Percentiles rank a stretch among this genome's conserved stretches.
phyloP scores from a whole-genome alignment of 768 basidiomycete species.

The Fomitopsis pulvina region DNA sequence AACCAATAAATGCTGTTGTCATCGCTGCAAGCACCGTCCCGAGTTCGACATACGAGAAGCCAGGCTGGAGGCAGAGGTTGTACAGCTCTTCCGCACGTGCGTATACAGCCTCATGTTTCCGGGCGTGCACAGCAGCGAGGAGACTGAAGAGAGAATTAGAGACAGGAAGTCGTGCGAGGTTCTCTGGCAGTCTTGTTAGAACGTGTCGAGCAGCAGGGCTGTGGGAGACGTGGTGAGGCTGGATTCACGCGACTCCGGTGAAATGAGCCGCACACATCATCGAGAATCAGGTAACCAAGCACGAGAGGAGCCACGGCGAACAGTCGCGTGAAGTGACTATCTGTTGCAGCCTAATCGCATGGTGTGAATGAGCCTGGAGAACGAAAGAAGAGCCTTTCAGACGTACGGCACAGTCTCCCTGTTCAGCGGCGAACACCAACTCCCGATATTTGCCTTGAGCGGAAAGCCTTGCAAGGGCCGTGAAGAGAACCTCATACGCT shows the following conservation, averaged over 20 bases:
- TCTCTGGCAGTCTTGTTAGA: conserved; percentile 47
- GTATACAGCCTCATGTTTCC: conserved; percentile 53
- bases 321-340: conserved; percentile 25
- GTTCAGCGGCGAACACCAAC: conserved; percentile 44
- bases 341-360: conserved; percentile 21
- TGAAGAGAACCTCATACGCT: conserved; percentile 39
- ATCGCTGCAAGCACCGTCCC: conserved; percentile 38
- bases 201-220: conserved; percentile 59
- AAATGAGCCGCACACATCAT: conserved; percentile 48
- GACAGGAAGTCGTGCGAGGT: conserved; percentile 37
- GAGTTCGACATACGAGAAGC: conserved; percentile 41
- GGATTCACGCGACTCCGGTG: background rate
- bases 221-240: background rate
- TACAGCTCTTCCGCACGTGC: conserved; percentile 37
- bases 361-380: too few relatives aligned
- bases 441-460: conserved; percentile 34
- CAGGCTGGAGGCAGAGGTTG: conserved; percentile 34
- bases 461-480: conserved; percentile 37
- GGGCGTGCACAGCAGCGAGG: conserved; percentile 43
- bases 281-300: conserved; percentile 55
- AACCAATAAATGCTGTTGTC: conserved; percentile 47
- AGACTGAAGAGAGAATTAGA: conserved; percentile 41
- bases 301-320: conserved; percentile 54
- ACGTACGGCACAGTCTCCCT: conserved; percentile 47
- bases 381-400: too few relatives aligned